A percentile compares a stretch with the other conserved stretches of the same genome.
Evolutionary conservation across 2,329 filamentous ascomycete genomes (phyloP).

Genomic region (Hymenoscyphus albidus): DNA sequence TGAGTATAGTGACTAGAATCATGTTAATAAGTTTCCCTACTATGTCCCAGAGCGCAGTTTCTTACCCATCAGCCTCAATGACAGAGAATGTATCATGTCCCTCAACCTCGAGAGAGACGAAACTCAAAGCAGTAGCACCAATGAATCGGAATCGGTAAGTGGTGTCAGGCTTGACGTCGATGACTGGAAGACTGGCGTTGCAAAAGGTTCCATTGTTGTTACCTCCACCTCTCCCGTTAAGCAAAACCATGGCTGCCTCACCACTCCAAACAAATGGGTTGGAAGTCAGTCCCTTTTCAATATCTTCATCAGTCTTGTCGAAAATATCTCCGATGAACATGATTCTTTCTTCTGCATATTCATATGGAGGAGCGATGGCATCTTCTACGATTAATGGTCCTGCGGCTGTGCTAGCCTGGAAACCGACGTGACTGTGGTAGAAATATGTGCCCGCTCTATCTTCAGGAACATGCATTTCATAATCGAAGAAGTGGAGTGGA

Average conservation of each 20-base stretch:
- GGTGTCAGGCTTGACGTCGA: constrained; percentile 56
- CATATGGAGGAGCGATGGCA: constrained; percentile 42
- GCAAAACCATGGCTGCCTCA: constrained; percentile 52
- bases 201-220: constrained; percentile 35
- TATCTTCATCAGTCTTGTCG: constrained; percentile 46
- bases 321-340: constrained; percentile 56
- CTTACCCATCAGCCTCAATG: constrained; percentile 55
- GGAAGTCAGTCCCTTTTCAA: constrained; percentile 47
- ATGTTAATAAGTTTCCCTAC: neutral
- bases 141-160: constrained; percentile 61
- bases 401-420: constrained; percentile 46
- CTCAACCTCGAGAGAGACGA: constrained; percentile 52
- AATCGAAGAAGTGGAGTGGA: constrained; percentile 50
- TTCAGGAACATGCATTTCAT: constrained; percentile 43
- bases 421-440: constrained; percentile 52
- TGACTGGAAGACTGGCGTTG: constrained; percentile 41
- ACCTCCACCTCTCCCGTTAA: constrained; percentile 53
- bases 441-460: constrained; percentile 50
- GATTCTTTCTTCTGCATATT: constrained; percentile 59
- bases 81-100: constrained; percentile 52
- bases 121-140: constrained; percentile 51
- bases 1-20: constrained; percentile 39
- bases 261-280: constrained; percentile 55
- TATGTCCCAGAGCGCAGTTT: no score
- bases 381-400: constrained; percentile 48